Percentiles rank a stretch among this genome's conserved stretches.
These are phyloP conservation scores for Aphanoascus verrucosus DNA, from an alignment of 2,329 filamentous ascomycete species.

Conservation along the genomic window DNA sequence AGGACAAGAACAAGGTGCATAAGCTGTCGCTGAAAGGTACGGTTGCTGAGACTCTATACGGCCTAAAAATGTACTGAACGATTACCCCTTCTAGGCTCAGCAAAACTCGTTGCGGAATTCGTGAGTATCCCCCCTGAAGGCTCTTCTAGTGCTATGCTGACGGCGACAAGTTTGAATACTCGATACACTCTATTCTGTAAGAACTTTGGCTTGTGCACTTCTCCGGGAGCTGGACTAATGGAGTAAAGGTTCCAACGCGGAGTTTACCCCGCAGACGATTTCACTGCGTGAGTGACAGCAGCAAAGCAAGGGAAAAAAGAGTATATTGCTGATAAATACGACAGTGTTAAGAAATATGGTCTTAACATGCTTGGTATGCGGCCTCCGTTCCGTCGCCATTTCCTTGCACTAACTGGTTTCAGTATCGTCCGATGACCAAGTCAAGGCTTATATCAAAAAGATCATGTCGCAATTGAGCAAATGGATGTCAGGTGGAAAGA, in stretches of 20 bases:
- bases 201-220: conserved; percentile 23
- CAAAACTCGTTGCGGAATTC: conserved; percentile 90
- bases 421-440: conserved; percentile 94
- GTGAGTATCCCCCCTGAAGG: conserved; percentile 43
- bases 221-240: neutral
- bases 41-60: neutral
- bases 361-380: conserved; percentile 78
- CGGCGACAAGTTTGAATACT: conserved; percentile 73
- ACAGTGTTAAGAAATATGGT: conserved; percentile 91
- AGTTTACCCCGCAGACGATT: conserved; percentile 87
- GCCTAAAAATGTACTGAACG: neutral
- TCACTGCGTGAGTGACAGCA: conserved; percentile 58
- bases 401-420: conserved; percentile 12
- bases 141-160: neutral
- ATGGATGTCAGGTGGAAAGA: conserved; percentile 96
- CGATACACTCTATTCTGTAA: conserved; percentile 90
- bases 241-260: conserved; percentile 63
- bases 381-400: neutral
- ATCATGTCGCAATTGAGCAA: conserved; percentile 97
- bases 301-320: neutral
- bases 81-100: conserved; percentile 43
- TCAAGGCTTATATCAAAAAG: conserved; percentile 98
- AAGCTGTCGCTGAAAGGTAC: conserved; percentile 64
- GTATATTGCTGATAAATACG: conserved; percentile 12
- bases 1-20: conserved; percentile 77